These are phyloP conservation scores for Paulownia fortunei DNA, from an alignment of 257 asterid species.

Conservation along the genomic window DNA sequence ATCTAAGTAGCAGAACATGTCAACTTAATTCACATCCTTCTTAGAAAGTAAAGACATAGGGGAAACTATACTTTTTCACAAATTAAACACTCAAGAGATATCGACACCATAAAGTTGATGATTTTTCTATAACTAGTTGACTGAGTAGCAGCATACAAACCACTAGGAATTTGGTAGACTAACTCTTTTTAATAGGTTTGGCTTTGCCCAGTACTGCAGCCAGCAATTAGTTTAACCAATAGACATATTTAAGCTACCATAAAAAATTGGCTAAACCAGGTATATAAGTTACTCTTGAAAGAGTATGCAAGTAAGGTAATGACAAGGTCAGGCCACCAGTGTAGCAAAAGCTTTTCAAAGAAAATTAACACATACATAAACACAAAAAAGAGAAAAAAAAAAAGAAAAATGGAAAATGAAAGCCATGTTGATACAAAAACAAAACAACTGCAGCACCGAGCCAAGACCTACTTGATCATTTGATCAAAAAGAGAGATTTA, in stretches of 20 bases:
- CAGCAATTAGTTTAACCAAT: constrained; percentile 15
- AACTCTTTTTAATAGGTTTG: background rate
- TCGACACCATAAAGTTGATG: background rate
- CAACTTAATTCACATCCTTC: constrained; percentile 3
- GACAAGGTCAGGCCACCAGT: background rate
- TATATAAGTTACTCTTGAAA: background rate
- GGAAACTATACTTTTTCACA: background rate
- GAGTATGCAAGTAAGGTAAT: constrained; percentile 6
- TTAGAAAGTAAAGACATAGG: background rate
- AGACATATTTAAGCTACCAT: background rate
- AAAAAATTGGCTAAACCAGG: background rate
- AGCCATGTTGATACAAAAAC: background rate
- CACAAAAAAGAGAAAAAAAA: background rate
- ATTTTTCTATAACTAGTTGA: background rate
- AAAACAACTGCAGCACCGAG: constrained; percentile 6
- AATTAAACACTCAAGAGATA: background rate
- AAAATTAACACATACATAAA: background rate
- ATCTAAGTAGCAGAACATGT: background rate
- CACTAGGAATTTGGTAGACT: background rate
- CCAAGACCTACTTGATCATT: constrained; percentile 20
- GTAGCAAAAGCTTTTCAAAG: background rate
- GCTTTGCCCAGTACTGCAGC: background rate
- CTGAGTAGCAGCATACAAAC: background rate
- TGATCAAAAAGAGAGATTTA: background rate
- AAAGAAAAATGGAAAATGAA: background rate